Evolutionary conservation across 495 filamentous ascomycete species (phyloP), one percentile per base, ranked within the genome.

Genomic region (Oidiodendron maius): DNA sequence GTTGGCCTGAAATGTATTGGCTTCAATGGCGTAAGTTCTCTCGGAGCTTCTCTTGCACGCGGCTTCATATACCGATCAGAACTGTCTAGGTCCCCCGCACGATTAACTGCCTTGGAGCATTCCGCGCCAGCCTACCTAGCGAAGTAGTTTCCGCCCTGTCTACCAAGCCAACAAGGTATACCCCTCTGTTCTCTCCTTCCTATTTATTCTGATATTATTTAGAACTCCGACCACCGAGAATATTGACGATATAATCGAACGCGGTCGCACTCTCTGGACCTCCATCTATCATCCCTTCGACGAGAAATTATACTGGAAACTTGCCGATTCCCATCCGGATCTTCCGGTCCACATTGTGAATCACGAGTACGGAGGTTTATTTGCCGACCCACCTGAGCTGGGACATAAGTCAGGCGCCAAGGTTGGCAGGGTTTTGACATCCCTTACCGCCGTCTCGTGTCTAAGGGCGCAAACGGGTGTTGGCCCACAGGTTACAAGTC

Each of bases 1-100:
- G 74, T 87, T 56, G 86, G 83, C 2, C 71, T 91, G 35, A 91
- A 91, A 62, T 89, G 85, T 64, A 89, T 91, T 60, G 79, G 77
- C 37, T 88, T 91, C 72, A 91, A 91, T 65, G 86, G 86, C 32
- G 58, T 60, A 36, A 12, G 50, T 50, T n/a, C 23, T 28, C 20
- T 23, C 25, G 16, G 16, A 20, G 12, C 10, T 42, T 23, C 28
- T 26, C 2, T 38, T 23, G 15, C 21, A 28, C 23, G 28, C 32
- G 4, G 22, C 1, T 26, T 25, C 2, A 34, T 11, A 34, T 8
- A n/a, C 40, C 15, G 3, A 44, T 26, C 25, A 26, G 17, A 5
- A 6, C 36, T 26, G 24, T 45, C n/a, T 42, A 70, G 67, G 85
- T 91, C 56, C 86, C 86, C 3, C 78, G 86, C 45, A 85, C 79